These are phyloP conservation scores for Colletotrichum somersetense DNA, from an alignment of 2,329 filamentous ascomycete species.

Conservation along the genomic window DNA sequence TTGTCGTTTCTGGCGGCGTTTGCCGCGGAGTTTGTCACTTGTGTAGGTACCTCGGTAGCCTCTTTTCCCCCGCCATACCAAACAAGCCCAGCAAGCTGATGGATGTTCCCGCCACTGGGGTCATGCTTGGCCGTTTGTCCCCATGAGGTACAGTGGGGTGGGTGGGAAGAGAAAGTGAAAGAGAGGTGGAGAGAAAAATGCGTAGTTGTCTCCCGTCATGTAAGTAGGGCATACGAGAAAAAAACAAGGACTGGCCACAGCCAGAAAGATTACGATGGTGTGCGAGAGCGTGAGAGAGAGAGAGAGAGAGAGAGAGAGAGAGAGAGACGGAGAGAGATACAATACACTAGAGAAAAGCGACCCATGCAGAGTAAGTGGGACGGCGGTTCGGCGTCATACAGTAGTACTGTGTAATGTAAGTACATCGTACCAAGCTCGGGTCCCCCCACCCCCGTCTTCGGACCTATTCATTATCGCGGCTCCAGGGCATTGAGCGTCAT, in stretches of 20 bases:
- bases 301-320: neutral
- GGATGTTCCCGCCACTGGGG: neutral
- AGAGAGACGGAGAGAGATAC: neutral
- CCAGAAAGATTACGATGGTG: neutral
- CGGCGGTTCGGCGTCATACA: conserved; percentile 22
- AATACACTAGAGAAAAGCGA: neutral
- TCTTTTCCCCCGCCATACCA: conserved; percentile 22
- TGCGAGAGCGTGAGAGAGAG: neutral
- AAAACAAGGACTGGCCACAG: neutral
- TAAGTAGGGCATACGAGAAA: neutral
- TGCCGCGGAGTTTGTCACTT: conserved; percentile 24
- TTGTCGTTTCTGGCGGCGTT: conserved; percentile 37
- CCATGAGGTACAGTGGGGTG: neutral
- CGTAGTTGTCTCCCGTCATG: neutral
- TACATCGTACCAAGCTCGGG: conserved; percentile 32
- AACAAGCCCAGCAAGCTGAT: conserved; percentile 14
- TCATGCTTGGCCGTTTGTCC: neutral
- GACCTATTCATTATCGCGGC: conserved; percentile 42
- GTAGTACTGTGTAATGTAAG: too few relatives aligned
- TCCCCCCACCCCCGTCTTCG: conserved; percentile 30
- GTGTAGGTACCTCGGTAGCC: conserved; percentile 15
- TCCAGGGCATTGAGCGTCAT: conserved; percentile 35
- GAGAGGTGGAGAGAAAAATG: neutral
- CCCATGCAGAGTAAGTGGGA: conserved; percentile 29
- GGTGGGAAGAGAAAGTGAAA: too few relatives aligned